Evolutionary conservation across 352 stramenopile species (phyloP).

Genomic region (Globisporangium recalcitrans): DNA sequence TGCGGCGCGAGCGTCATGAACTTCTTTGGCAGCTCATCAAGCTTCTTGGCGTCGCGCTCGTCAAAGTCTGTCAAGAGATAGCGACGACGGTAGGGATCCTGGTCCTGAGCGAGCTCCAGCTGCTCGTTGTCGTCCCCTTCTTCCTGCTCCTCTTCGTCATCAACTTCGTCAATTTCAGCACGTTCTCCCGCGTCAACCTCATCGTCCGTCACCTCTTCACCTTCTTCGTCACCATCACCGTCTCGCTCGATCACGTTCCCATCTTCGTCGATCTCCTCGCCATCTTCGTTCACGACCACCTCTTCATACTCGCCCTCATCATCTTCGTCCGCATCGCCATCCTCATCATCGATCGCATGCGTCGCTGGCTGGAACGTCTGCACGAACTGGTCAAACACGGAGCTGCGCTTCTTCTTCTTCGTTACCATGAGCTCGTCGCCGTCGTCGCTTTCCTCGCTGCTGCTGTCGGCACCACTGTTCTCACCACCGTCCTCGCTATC

Average conservation of each 20-base stretch:
- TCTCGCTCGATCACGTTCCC: slow-evolving; percentile 24
- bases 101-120: slow-evolving; percentile 16
- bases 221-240: slow-evolving; percentile 10
- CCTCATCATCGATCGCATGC: slow-evolving; percentile 20
- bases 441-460: slow-evolving; percentile 7
- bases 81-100: slow-evolving; percentile 60
- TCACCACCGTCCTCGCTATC: slow-evolving; percentile 7
- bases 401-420: slow-evolving; percentile 20
- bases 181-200: slow-evolving; percentile 17
- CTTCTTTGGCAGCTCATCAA: slow-evolving; percentile 34
- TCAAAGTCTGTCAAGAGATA: slow-evolving; percentile 51
- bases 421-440: slow-evolving; percentile 18
- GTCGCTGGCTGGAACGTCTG: slow-evolving; percentile 44
- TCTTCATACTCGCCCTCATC: slow-evolving; percentile 35
- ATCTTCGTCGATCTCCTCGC: slow-evolving; percentile 38
- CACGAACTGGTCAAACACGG: slow-evolving; percentile 75
- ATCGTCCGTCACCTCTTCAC: slow-evolving; percentile 12
- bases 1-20: slow-evolving; percentile 25
- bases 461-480: slow-evolving; percentile 8
- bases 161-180: slow-evolving; percentile 21
- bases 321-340: slow-evolving; percentile 29
- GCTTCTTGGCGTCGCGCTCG: slow-evolving; percentile 36
- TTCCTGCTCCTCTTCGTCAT: slow-evolving; percentile 13
- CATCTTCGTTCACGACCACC: slow-evolving; percentile 36
- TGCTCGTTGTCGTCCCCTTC: slow-evolving; percentile 24